A percentile compares a stretch with the other conserved stretches of the same genome.
Conservation (phyloP, 495 filamentous ascomycete genomes). For the Venustampulla echinocandica region DNA sequence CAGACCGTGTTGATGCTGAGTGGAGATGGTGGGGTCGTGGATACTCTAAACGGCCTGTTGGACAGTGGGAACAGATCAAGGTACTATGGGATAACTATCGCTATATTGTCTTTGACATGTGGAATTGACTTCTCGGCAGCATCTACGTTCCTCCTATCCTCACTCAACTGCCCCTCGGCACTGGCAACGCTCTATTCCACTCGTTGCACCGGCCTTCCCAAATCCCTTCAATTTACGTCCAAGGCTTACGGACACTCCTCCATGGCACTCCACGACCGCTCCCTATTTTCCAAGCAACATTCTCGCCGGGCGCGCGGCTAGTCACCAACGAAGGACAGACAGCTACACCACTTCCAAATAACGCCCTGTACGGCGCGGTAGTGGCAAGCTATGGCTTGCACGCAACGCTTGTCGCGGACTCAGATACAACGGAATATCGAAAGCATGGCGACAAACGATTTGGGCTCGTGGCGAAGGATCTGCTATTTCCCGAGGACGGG, state of each 20-base stretch:
- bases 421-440: constrained; percentile 71
- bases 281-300: constrained; percentile 50
- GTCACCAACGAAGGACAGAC: constrained; percentile 32
- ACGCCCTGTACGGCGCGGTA: constrained; percentile 60
- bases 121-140: not conserved
- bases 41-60: constrained; percentile 60
- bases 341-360: constrained; percentile 20
- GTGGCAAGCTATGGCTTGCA: constrained; percentile 86
- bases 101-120: too few relatives aligned
- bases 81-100: too few relatives aligned
- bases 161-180: constrained; percentile 66
- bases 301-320: constrained; percentile 57
- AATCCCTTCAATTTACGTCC: constrained; percentile 18
- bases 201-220: constrained; percentile 42
- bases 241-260: constrained; percentile 50
- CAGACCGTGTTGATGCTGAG: constrained; percentile 68
- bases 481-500: constrained; percentile 53
- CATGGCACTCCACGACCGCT: constrained; percentile 36
- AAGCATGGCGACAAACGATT: constrained; percentile 68
- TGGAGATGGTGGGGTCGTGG: constrained; percentile 77
- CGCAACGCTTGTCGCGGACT: constrained; percentile 77
- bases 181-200: constrained; percentile 80
- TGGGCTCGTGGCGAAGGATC: constrained; percentile 67
- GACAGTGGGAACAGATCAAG: constrained; percentile 7
- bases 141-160: constrained; percentile 44